Base-by-base conservation (phyloP, 306 rosid genomes). In the Acacia acuminata region DNA sequence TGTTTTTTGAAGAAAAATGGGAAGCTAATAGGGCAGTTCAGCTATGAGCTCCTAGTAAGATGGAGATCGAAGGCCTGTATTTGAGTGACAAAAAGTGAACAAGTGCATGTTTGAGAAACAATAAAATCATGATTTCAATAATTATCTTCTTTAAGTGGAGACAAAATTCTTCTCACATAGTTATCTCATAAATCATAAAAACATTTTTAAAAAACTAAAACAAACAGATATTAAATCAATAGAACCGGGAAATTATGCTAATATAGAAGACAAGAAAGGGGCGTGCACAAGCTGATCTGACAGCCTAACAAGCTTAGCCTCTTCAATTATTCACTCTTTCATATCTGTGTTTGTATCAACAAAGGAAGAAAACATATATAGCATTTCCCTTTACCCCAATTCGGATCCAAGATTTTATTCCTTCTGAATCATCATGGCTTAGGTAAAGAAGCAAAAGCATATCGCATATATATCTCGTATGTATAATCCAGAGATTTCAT, bases 351-450 rank as follows among this genome's bases (percentile, higher is more conserved):
- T 14, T 65, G 6, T 4, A 34, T 32, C 38, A 83, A 82, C 77
- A 83, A 76, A 64, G 71, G 71, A 66, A 56, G 25, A 66, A 10
- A 79, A 76, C 78, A 12, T 47, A 47, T 13, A 10, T 80, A 27
- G 77, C 75, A 71, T 30, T 66, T 74, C 71, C 85, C 53, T 10
- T 65, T 6, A 30, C 71, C 16, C 24, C 44, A 34, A 34, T 66
- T 15, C 43, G 12, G 19, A 13, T 30, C 4, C 24, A 60, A 60
- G 69, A 64, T 64, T 63, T 63, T 63, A 27, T 63, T 24, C 68
- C 68, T 1, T 27, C 69, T 12, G 69, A 27, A 64, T 27, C 10
- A 27, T 63, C 38, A 55, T 20, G 61, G 61, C 60, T 19, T 19
- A 51, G 9, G 19, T 5, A 51, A 51, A 51, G 60, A 51, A 19